Evolutionary conservation across 2,329 filamentous ascomycete genomes (phyloP), one percentile per base, ranked within the genome.

Genomic region (Calonectria pseudoturangicola): DNA sequence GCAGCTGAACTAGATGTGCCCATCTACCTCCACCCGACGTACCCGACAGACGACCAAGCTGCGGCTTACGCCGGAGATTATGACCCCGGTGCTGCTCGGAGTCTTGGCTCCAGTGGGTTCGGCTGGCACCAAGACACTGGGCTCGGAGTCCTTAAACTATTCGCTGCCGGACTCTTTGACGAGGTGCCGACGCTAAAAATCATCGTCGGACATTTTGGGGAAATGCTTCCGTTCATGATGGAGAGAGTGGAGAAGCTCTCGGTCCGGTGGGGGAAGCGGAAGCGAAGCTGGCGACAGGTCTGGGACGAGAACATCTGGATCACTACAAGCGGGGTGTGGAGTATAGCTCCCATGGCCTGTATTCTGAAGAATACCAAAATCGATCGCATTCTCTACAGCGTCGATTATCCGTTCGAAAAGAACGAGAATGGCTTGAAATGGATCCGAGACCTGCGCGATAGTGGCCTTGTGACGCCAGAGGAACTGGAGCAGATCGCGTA

Each of bases 271-370:
- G 82, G 83, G 16, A 75, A 81, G 15, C 79, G 81, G 70, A 70
- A 80, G 70, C 75, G 84, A 3, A 78, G 81, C 0, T 87, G 91
- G 58, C 77, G 81, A 16, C 83, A 89, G 15, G 88, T 91, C 2
- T 92, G 88, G 85, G 84, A 87, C 58, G 81, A 86, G 71, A 92
- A 92, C 70, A 81, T 92, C 13, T 91, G 88, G 86, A 79, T 92
- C 30, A 91, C 89, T 1, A 91, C 89, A 2, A 88, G 86, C 66
- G 90, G 90, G 2, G 86, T 88, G 69, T 90, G 88, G 79, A 86
- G 86, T 33, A 72, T 91, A 21, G 84, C 82, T 67, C 87, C 86
- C 6, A 76, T 92, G 81, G 84, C 84, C 2, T 86, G 83, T 65
- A 77, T 88, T 8, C 70, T 87, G 58, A 73, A 85, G 69, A 86